Evolutionary conservation across 192 early-diverging fungal genomes (phyloP).

Genomic region (Backusella psychrophila): DNA sequence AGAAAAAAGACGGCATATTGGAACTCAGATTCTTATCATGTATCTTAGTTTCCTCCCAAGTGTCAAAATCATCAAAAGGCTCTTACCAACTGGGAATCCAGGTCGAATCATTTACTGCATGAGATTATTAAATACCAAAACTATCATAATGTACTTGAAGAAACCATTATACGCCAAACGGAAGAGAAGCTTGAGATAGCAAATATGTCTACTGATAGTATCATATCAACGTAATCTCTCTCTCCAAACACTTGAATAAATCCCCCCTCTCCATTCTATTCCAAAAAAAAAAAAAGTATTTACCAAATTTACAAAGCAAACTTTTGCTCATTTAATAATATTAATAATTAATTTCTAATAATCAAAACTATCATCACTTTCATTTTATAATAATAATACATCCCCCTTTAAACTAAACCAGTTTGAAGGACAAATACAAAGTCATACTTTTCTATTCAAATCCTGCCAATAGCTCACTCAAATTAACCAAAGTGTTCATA

Average conservation of each 20-base stretch:
- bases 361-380: too few species aligned
- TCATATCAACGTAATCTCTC: background rate
- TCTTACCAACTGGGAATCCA: slow-evolving; percentile 78
- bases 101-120: slow-evolving; percentile 72
- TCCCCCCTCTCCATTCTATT: background rate
- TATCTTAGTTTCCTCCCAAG: slow-evolving; percentile 54
- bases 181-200: background rate
- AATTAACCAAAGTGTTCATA: background rate
- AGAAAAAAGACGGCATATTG: background rate
- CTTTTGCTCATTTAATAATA: background rate
- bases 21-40: background rate
- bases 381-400: background rate
- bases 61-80: slow-evolving; percentile 62
- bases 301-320: background rate
- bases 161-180: slow-evolving; percentile 14
- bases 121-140: slow-evolving; percentile 85
- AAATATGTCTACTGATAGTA: background rate
- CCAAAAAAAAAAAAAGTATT: background rate
- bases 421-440: too few species aligned
- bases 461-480: background rate
- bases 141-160: slow-evolving; percentile 73
- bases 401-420: too few species aligned
- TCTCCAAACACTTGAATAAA: background rate
- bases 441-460: too few species aligned
- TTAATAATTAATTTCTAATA: too few species aligned